A percentile compares a stretch with the other conserved stretches of the same genome.
Evolutionary conservation across 768 basidiomycete genomes (phyloP).

Genomic region (Lactifluus echinatus): DNA sequence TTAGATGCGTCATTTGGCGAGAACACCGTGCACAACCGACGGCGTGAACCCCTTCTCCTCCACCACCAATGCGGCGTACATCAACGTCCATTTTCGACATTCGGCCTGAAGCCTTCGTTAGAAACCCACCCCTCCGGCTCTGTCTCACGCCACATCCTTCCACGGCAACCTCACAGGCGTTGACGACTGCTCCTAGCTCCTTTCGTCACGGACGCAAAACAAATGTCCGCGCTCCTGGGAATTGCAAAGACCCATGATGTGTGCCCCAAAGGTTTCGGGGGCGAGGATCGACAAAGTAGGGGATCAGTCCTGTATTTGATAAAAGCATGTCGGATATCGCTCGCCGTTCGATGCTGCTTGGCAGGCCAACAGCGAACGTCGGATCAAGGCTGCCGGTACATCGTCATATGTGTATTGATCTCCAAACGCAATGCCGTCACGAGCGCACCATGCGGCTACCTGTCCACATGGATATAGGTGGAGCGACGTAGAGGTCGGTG

Average conservation of each 20-base stretch:
- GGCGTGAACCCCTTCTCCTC: background rate
- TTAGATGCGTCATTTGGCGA: conserved; percentile 2
- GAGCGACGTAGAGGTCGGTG: background rate
- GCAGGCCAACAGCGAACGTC: background rate
- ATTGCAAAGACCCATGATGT: background rate
- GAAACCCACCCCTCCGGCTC: background rate
- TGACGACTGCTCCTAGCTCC: background rate
- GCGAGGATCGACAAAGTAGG: background rate
- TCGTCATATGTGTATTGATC: background rate
- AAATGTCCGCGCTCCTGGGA: background rate
- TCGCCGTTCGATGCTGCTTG: background rate
- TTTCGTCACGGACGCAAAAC: background rate
- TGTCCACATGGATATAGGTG: background rate
- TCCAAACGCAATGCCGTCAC: conserved; percentile 1
- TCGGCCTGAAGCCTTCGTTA: background rate
- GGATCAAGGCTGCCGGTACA: conserved; percentile 5
- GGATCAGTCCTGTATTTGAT: no score
- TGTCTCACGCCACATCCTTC: conserved; percentile 5
- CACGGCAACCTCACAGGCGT: background rate
- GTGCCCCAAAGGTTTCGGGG: background rate
- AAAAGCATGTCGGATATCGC: background rate
- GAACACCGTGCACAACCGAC: background rate
- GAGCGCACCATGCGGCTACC: conserved; percentile 2
- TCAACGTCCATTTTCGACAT: conserved; percentile 11
- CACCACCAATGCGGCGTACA: background rate